Evolutionary conservation across 176 grass and related monocot genomes (phyloP), one percentile per base, ranked within the genome.

Genomic region (Thinopyrum elongatum): DNA sequence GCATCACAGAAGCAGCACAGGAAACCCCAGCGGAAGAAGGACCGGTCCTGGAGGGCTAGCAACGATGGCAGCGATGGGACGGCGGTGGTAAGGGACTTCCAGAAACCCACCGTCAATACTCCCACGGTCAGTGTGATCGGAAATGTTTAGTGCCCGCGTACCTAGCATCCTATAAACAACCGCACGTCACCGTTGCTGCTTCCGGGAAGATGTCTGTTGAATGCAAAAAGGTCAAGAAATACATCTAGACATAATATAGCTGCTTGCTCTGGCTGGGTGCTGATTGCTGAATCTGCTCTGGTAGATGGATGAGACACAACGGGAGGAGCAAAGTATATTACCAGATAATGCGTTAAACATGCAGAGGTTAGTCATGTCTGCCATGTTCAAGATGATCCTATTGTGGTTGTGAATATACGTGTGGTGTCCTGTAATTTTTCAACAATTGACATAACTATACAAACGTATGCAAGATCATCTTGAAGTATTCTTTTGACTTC

Each of bases 11-110:
- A 90, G 70, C 88, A 89, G 2, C 93, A 87, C 35, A 90, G 84
- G 90, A 95, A 92, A 14, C 88, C 90, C 65, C 93, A 95, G 80
- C 73, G 86, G 70, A 95, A 94, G 85, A 92, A 92, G 89, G 93
- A 95, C 71, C 83, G 90, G n/a, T 74, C 93, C 28, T 95, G 93
- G 90, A 95, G 90, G 80, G 90, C 92, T 0, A 72, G 90, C 51
- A 87, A 88, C 3, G 83, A 88, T 47, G 84, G 82, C 13, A 83
- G 80, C 0, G 93, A 95, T 31, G 93, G 93, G 31, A 89, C 89
- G 16, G 59, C 90, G 0, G 72, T 90, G 35, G 60, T 89, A 62
- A 92, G 83, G 60, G 83, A 84, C 27, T 88, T 86, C 80, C 86
- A 92, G 78, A 95, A 92, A n/a, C 80, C 88, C 0, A 30, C 86